phyloP scores from a whole-genome alignment of 2,329 filamentous ascomycete species.

The Diaporthe sp. region DNA sequence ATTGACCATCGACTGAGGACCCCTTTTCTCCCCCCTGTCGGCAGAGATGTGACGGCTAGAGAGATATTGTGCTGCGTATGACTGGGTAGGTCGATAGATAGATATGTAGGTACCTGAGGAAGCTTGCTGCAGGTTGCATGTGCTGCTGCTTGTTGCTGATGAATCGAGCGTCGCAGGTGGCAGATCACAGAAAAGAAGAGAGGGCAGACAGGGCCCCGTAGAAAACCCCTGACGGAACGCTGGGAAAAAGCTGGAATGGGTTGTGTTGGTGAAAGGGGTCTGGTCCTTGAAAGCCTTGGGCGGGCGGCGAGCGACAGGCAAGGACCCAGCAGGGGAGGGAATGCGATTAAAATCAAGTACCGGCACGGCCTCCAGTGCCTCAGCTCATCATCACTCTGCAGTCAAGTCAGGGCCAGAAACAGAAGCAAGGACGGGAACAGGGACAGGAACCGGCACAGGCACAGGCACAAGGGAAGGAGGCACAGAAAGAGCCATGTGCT shows the following conservation, averaged over 20 bases:
- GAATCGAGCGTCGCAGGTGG: slow-evolving; percentile 25
- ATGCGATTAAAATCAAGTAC: slow-evolving; percentile 23
- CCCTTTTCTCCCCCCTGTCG: slow-evolving; percentile 2
- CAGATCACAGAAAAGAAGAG: slow-evolving; percentile 10
- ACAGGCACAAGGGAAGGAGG: neutral
- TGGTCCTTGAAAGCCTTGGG: slow-evolving; percentile 17
- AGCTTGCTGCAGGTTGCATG: slow-evolving; percentile 9
- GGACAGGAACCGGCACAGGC: neutral
- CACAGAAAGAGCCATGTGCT: slow-evolving; percentile 8
- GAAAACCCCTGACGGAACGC: slow-evolving; percentile 2
- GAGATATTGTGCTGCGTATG: slow-evolving; percentile 13
- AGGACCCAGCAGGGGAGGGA: slow-evolving; percentile 25
- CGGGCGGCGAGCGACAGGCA: slow-evolving; percentile 5
- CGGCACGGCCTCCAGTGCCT: slow-evolving; percentile 1
- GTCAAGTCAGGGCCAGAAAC: neutral
- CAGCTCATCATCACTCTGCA: neutral
- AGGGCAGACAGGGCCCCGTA: slow-evolving; percentile 1
- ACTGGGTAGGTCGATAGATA: neutral
- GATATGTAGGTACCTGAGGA: slow-evolving; percentile 15
- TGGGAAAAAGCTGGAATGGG: slow-evolving; percentile 26
- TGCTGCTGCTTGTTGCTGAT: neutral
- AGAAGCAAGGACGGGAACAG: neutral
- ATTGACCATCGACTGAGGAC: slow-evolving; percentile 20
- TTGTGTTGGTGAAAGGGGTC: slow-evolving; percentile 9
- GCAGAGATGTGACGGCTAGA: slow-evolving; percentile 10